Evolutionary conservation across 352 stramenopile species (phyloP), one percentile per base, ranked within the genome.

Genomic region (Phytophthora tubulina): DNA sequence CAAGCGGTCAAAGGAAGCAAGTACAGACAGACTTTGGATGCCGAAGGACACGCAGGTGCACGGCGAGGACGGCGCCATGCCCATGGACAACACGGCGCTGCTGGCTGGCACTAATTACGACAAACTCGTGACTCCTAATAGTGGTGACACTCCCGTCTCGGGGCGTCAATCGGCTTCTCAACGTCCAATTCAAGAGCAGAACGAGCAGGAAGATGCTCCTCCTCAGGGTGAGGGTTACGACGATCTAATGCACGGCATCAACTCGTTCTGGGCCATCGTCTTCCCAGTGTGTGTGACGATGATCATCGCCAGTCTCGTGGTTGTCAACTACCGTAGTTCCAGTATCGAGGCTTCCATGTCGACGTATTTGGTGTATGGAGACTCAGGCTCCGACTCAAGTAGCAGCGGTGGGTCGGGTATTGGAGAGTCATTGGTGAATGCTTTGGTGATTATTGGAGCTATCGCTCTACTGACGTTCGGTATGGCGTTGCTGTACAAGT

Each of bases 401-500:
- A 45, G 49, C 11, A 74, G 70, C 30, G 55, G 73, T 21, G 72
- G 73, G 1, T 71, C 79, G 3, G 54, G 79, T 6, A 65, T 96
- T 45, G 87, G 86, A n/a, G 73, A 86, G 55, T 95, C 89, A 51
- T 60, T 97, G 15, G 73, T 97, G 30, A 97, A 97, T 62, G 90
- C 91, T 7, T 74, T 98, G 6, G 90, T 97, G 33, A 96, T 98
- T 66, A 96, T 98, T 33, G 73, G 81, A 21, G 86, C 89, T 15
- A 97, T 98, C 63, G 88, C 85, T 0, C 14, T 91, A 17, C 73
- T 96, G 3, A 97, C 92, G 27, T 97, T 98, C 57, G 80, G 88
- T 61, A 97, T 98, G 86, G 92, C 89, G 49, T 67, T 97, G 48
- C 75, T 97, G 31, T 97, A 97, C 76, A 96, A 96, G 70, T 96